Evolutionary conservation across 345 rosid species (phyloP).

Genomic region (Arabidopsis arenosa): DNA sequence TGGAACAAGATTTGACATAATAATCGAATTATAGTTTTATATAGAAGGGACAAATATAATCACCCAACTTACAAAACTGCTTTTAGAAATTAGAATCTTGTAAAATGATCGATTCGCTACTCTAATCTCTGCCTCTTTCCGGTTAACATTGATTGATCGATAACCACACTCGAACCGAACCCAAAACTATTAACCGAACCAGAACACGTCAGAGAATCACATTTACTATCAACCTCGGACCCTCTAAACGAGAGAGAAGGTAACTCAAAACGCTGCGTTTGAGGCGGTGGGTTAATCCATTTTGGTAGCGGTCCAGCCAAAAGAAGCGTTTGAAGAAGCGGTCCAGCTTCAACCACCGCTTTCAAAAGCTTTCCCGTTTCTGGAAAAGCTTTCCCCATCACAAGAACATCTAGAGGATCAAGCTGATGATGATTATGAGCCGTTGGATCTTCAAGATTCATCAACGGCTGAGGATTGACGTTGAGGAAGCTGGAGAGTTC

Average conservation of each 20-base stretch:
- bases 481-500: slow-evolving; percentile 58
- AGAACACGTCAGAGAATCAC: slow-evolving; percentile 55
- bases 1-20: not conserved
- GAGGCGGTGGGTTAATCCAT: slow-evolving; percentile 87
- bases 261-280: slow-evolving; percentile 42
- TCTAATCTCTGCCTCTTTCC: slow-evolving; percentile 65
- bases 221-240: slow-evolving; percentile 16
- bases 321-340: slow-evolving; percentile 78
- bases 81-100: not conserved
- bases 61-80: slow-evolving; percentile 14
- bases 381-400: slow-evolving; percentile 66
- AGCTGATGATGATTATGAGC: slow-evolving; percentile 20
- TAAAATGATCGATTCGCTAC: slow-evolving; percentile 36
- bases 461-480: slow-evolving; percentile 33
- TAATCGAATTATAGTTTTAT: not conserved
- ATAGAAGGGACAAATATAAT: slow-evolving; percentile 9
- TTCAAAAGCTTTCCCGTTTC: slow-evolving; percentile 86
- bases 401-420: slow-evolving; percentile 44
- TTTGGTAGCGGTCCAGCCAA: slow-evolving; percentile 86
- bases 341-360: slow-evolving; percentile 90
- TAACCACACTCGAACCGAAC: slow-evolving; percentile 31
- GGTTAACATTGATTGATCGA: slow-evolving; percentile 41
- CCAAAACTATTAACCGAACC: slow-evolving; percentile 54
- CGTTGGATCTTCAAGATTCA: slow-evolving; percentile 46
- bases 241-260: slow-evolving; percentile 49